Conservation (phyloP, 257 asterid genomes). For the Solanum pimpinellifolium region DNA sequence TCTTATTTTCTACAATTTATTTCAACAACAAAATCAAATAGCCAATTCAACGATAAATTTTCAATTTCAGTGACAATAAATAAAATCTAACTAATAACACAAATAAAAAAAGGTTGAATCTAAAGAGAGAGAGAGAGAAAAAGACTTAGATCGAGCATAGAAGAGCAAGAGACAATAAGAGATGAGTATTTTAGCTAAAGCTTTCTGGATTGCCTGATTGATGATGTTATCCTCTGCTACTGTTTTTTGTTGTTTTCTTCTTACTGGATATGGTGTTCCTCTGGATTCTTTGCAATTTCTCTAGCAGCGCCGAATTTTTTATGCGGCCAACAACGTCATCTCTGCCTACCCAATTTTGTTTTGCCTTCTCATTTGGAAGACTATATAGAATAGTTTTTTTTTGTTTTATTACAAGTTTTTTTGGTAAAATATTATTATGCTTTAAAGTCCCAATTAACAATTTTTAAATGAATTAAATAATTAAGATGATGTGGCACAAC, state of each 20-base stretch:
- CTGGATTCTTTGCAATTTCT: no score
- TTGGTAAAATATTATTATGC: neutral
- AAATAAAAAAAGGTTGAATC: neutral
- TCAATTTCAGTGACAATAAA: neutral
- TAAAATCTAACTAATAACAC: neutral
- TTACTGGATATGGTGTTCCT: neutral
- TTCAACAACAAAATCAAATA: neutral
- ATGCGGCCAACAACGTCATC: no score
- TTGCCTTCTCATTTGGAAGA: neutral
- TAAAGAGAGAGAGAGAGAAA: neutral
- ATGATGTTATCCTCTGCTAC: neutral
- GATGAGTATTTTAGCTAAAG: neutral
- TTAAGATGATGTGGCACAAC: neutral
- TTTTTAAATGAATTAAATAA: no score
- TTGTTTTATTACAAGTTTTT: neutral
- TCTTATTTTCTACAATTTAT: neutral
- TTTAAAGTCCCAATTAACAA: neutral
- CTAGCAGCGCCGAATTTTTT: no score
- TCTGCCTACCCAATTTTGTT: no score
- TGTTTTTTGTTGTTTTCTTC: neutral
- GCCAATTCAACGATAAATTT: neutral
- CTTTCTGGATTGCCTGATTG: neutral
- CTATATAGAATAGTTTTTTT: neutral
- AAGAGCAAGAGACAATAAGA: neutral
- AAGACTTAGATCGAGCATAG: neutral